Base-by-base conservation (phyloP, 2,329 filamentous ascomycete genomes). In the Exophiala phaeomuriformis region DNA sequence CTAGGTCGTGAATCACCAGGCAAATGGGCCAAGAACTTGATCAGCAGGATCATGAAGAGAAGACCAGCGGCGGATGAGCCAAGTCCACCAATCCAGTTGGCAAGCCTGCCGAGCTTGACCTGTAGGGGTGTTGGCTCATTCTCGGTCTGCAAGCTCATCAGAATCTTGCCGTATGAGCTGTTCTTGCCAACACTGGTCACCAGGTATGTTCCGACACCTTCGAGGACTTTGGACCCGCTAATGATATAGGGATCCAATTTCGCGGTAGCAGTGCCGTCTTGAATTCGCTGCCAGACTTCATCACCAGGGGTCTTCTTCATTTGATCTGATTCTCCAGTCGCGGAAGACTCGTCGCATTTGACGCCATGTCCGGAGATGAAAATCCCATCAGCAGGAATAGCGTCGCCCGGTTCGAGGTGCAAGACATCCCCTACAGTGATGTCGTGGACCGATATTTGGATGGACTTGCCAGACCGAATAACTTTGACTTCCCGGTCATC, bases 11-110 rank as follows among this genome's bases (percentile, higher is more conserved):
- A 59, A 53, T 80, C 75, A 12, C 69, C 72, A 51, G 69, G 77
- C 2, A 95, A 77, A 8, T 81, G 72, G 45, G 83, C 88, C 6
- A 93, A 75, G 66, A 95, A 96, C 64, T 89, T 81, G 72, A 95
- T 90, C 64, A 95, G 81, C 9, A 95, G 77, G 43, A 94, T 85
- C 44, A 91, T 77, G 71, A 96, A 95, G 44, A 95, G 76, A 9
- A 93, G 74, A 60, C 86, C 88, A 46, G 89, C 88, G 56, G 80
- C 75, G 44, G 77, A 82, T 67, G 88, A 88, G 69, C 85, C 85
- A 35, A 88, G 73, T 68, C 86, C 87, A 53, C 85, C 85, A 66
- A 89, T 89, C 72, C 85, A 88, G 60, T 86, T 83, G 54, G 86
- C 86, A 59, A 90, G 81, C 56, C 80, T 75, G 64, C 86, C 87